Percentiles rank a stretch among this genome's conserved stretches.
Conservation (phyloP, 176 grass and related monocot genomes). For the Aegilops bicornis region DNA sequence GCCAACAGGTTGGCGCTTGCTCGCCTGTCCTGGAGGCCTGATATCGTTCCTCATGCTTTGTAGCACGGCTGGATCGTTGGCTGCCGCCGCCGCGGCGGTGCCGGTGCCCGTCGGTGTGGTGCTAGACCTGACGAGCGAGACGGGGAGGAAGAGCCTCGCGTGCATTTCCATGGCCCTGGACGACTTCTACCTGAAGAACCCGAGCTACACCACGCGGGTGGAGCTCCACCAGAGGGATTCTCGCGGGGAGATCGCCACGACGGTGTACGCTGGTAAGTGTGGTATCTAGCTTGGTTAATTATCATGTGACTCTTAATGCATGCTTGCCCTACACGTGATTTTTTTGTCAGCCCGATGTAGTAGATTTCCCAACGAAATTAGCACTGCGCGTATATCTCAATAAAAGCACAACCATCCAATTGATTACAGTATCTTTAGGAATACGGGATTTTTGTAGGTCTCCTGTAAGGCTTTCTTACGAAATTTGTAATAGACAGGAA, state of each 20-base stretch:
- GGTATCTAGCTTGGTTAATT: too few relatives aligned
- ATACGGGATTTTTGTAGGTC: too few relatives aligned
- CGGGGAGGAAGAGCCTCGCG: conserved; percentile 30
- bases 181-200: conserved; percentile 28
- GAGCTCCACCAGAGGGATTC: conserved; percentile 35
- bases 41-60: neutral
- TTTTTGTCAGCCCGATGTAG: too few relatives aligned
- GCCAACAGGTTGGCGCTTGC: neutral
- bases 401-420: too few relatives aligned
- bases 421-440: too few relatives aligned
- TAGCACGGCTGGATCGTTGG: neutral
- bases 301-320: too few relatives aligned
- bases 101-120: conserved; percentile 44
- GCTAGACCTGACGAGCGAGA: conserved; percentile 9
- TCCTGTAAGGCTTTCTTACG: too few relatives aligned
- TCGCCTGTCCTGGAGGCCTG: neutral
- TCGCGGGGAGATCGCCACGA: neutral
- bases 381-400: too few relatives aligned
- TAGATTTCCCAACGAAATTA: too few relatives aligned
- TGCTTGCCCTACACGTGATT: too few relatives aligned
- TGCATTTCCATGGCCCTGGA: conserved; percentile 42
- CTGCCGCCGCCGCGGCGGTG: neutral
- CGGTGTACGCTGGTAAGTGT: conserved; percentile 34
- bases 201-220: conserved; percentile 5
- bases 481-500: too few relatives aligned